phyloP scores from a whole-genome alignment of 441 rosid species.

The Populus tomentosa region DNA sequence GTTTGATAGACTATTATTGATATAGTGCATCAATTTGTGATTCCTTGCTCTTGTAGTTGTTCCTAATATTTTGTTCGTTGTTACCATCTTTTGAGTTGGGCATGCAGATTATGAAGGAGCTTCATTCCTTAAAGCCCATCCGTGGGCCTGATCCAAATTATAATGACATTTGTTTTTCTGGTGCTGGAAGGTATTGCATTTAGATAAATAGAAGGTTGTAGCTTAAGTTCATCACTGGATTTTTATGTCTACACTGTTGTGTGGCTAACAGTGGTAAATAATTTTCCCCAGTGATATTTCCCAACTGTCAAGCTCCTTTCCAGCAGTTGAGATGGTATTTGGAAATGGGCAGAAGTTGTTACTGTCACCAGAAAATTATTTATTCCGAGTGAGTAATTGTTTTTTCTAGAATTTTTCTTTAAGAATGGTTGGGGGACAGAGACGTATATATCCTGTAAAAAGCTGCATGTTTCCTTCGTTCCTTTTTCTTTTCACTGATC shows the following conservation, averaged over 20 bases:
- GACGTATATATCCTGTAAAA: too few relatives aligned
- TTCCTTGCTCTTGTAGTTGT: conserved; percentile 5
- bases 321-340: conserved; percentile 69
- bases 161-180: conserved; percentile 81
- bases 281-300: conserved; percentile 44
- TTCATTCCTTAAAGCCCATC: conserved; percentile 53
- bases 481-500: neutral
- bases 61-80: neutral
- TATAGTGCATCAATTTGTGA: neutral
- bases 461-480: neutral
- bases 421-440: neutral
- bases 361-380: conserved; percentile 83
- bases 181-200: conserved; percentile 57
- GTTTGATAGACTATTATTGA: neutral
- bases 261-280: conserved; percentile 5
- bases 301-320: conserved; percentile 57
- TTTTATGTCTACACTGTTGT: neutral
- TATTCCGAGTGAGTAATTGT: conserved; percentile 61
- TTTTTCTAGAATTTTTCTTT: conserved; percentile 6
- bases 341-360: conserved; percentile 62
- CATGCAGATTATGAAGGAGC: conserved; percentile 60
- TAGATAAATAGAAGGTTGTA: neutral
- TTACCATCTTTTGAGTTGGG: neutral
- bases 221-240: neutral
- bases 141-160: conserved; percentile 90